A percentile compares a stretch with the other conserved stretches of the same genome.
Conservation (phyloP, 2,329 filamentous ascomycete species). For the Alternaria sp. region DNA sequence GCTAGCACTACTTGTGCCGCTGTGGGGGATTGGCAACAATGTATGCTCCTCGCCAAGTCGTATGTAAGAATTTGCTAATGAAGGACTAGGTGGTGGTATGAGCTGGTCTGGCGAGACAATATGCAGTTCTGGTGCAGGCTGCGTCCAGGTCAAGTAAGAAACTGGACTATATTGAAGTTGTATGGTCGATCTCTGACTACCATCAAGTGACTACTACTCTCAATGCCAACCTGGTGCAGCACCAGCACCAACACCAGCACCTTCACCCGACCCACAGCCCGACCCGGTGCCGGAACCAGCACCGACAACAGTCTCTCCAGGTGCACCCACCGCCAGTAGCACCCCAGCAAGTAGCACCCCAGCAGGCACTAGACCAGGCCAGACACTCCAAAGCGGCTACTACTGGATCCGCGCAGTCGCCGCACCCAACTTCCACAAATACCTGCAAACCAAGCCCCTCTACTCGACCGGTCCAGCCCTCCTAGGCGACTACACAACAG, state of each 20-base stretch:
- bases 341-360: conserved; percentile 36
- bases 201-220: conserved; percentile 48
- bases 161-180: neutral
- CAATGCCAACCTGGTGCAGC: conserved; percentile 54
- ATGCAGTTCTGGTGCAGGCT: conserved; percentile 39
- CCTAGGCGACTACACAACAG: conserved; percentile 61
- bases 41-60: conserved; percentile 25
- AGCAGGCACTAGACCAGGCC: conserved; percentile 51
- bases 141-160: conserved; percentile 45
- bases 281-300: conserved; percentile 18
- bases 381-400: conserved; percentile 61
- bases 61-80: conserved; percentile 8
- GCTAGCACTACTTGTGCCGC: conserved; percentile 36
- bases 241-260: conserved; percentile 22
- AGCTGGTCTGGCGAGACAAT: conserved; percentile 39
- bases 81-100: conserved; percentile 39
- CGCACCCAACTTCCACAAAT: conserved; percentile 63
- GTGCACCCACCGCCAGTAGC: conserved; percentile 34
- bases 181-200: conserved; percentile 12
- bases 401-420: conserved; percentile 67
- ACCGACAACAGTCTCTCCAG: conserved; percentile 20
- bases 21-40: conserved; percentile 48
- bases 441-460: conserved; percentile 50
- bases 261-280: conserved; percentile 17
- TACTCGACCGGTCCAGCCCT: conserved; percentile 59